Conservation (phyloP, 1,139 yeast genomes). For the Magnusiomyces magnusii region DNA sequence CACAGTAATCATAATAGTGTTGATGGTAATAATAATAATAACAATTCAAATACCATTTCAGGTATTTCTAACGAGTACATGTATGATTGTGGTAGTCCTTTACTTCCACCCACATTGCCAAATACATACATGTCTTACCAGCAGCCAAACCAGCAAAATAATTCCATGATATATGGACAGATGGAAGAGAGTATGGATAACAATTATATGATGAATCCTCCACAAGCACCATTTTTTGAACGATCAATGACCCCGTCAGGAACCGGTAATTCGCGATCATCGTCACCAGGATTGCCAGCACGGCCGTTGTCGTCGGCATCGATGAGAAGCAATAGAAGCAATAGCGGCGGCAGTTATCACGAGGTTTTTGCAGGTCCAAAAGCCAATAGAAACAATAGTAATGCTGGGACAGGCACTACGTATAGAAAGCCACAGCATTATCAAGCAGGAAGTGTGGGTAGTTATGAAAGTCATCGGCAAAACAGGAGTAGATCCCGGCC, state of each 20-base stretch:
- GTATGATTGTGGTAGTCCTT: neutral
- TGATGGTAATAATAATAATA: neutral
- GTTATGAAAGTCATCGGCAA: neutral
- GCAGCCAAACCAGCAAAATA: constrained; percentile 6
- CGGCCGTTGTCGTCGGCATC: constrained; percentile 24
- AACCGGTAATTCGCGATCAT: constrained; percentile 16
- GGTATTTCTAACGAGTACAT: neutral
- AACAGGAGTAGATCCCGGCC: too few relatives aligned
- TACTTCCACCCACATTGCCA: neutral
- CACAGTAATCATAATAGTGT: neutral
- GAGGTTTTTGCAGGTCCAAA: neutral
- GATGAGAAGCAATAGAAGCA: neutral
- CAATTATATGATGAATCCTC: neutral
- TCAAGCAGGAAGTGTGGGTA: constrained; percentile 16
- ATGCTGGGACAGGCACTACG: neutral
- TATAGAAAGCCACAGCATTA: constrained; percentile 27
- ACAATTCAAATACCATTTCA: neutral
- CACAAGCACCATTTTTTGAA: neutral
- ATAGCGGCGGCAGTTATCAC: neutral
- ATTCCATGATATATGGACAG: neutral
- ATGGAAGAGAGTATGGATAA: neutral
- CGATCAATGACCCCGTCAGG: neutral
- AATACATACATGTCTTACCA: constrained; percentile 4
- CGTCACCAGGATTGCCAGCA: constrained; percentile 24
- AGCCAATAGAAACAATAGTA: neutral